phyloP scores from a whole-genome alignment of 2,329 filamentous ascomycete species.

The Botrytis medusae region DNA sequence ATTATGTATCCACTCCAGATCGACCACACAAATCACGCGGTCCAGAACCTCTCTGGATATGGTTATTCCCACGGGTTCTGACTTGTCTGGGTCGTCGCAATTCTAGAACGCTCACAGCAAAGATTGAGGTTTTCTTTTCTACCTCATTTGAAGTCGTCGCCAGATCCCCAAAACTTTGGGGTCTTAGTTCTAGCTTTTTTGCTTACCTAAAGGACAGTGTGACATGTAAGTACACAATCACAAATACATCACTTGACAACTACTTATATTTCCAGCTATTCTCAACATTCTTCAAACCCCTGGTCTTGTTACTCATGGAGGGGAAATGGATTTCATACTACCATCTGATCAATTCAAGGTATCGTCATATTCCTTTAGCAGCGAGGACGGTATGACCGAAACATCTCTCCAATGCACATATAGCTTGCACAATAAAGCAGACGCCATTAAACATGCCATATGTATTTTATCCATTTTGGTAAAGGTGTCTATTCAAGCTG shows the following conservation, averaged over 20 bases:
- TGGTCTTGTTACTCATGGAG: conserved; percentile 23
- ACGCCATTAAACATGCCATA: conserved; percentile 34
- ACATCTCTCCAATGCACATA: conserved; percentile 32
- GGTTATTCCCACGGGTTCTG: conserved; percentile 60
- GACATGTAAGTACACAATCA: conserved; percentile 30
- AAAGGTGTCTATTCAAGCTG: conserved; percentile 34
- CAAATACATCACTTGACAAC: conserved; percentile 1
- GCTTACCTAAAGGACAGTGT: conserved; percentile 49
- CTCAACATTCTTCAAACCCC: conserved; percentile 33
- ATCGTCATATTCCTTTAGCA: conserved; percentile 21
- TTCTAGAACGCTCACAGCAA: conserved; percentile 49
- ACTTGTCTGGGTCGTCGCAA: conserved; percentile 55
- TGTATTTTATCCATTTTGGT: conserved; percentile 36
- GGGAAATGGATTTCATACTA: conserved; percentile 28
- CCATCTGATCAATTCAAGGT: conserved; percentile 29
- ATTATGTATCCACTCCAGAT: conserved; percentile 45
- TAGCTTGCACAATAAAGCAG: conserved; percentile 27
- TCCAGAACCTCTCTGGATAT: conserved; percentile 63
- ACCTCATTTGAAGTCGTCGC: conserved; percentile 49
- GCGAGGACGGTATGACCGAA: conserved; percentile 8
- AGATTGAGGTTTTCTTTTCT: conserved; percentile 55
- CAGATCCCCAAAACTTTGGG: conserved; percentile 50
- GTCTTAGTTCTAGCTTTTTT: conserved; percentile 46
- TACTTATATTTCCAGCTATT: conserved; percentile 29
- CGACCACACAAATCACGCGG: conserved; percentile 52